phyloP scores from a whole-genome alignment of 768 basidiomycete species.

The Amanita muscaria region DNA sequence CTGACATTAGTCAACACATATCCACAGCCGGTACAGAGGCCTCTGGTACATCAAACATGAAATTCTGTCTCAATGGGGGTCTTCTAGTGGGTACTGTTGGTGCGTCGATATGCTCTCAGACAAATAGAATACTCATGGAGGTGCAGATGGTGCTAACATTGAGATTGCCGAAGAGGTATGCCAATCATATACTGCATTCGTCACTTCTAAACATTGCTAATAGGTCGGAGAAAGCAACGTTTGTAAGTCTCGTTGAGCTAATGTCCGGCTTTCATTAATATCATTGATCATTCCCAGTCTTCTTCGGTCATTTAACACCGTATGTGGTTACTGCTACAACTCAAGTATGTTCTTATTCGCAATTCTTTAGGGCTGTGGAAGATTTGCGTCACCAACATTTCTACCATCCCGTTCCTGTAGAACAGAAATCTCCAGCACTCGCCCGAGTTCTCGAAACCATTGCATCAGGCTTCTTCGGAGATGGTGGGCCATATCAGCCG shows the following conservation, averaged over 20 bases:
- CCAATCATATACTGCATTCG: background rate
- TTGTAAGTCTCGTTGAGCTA: conserved; percentile 50
- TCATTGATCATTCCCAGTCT: conserved; percentile 43
- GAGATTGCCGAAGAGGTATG: conserved; percentile 85
- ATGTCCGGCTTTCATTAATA: background rate
- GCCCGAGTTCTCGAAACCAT: conserved; percentile 72
- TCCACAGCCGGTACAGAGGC: conserved; percentile 96
- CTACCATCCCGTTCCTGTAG: conserved; percentile 74
- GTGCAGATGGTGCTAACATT: conserved; percentile 82
- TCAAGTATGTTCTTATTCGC: background rate
- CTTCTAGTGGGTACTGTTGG: conserved; percentile 79
- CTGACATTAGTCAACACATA: conserved; percentile 94
- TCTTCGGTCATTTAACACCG: conserved; percentile 84
- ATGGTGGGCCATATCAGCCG: conserved; percentile 78
- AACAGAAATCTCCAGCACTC: conserved; percentile 76
- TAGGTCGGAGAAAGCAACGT: conserved; percentile 82
- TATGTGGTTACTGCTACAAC: conserved; percentile 16
- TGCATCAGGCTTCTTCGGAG: conserved; percentile 74
- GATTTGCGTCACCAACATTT: conserved; percentile 79
- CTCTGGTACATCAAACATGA: conserved; percentile 77
- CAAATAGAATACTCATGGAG: background rate
- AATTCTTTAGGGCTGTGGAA: conserved; percentile 53
- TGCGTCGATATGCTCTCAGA: conserved; percentile 18
- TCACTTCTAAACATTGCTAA: background rate
- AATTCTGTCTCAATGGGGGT: conserved; percentile 88